phyloP scores from a whole-genome alignment of 441 rosid genomes.

The Flueggea neowawraea region DNA sequence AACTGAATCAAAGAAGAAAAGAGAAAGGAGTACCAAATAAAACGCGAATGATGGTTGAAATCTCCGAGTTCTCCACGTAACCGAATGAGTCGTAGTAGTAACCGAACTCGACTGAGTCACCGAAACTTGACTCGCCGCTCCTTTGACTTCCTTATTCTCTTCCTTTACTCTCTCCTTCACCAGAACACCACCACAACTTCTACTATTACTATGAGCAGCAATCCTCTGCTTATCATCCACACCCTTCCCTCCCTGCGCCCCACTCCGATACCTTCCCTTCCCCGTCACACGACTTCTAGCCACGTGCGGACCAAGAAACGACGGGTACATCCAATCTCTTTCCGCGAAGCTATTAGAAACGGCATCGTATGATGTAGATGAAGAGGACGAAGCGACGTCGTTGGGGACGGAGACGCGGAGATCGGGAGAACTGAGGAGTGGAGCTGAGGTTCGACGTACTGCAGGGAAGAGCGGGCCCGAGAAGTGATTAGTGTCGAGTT shows the following conservation, averaged over 20 bases:
- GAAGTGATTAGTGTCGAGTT: conserved; percentile 33
- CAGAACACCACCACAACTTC: not conserved
- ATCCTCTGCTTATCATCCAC: conserved; percentile 24
- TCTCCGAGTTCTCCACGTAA: conserved; percentile 30
- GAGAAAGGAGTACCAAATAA: conserved; percentile 34
- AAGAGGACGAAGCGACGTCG: conserved; percentile 18
- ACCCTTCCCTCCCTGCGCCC: conserved; percentile 13
- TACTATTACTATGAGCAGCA: conserved; percentile 3
- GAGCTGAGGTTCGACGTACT: conserved; percentile 32
- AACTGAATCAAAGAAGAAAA: not conserved
- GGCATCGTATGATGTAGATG: not conserved
- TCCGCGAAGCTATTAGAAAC: conserved; percentile 24
- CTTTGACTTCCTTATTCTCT: conserved; percentile 25
- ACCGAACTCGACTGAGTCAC: conserved; percentile 20
- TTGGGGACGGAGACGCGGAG: conserved; percentile 31
- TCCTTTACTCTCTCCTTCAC: conserved; percentile 7
- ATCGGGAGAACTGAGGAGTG: conserved; percentile 20
- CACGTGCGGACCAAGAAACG: conserved; percentile 55
- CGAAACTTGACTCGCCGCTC: conserved; percentile 25
- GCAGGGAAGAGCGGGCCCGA: conserved; percentile 59
- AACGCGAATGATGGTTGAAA: conserved; percentile 30
- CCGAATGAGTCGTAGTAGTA: conserved; percentile 14
- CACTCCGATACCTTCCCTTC: conserved; percentile 20
- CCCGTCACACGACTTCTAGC: conserved; percentile 36
- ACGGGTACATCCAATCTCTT: conserved; percentile 69